Evolutionary conservation across 1,284 basidiomycete genomes (phyloP), one percentile per base, ranked within the genome.

Genomic region (Pisolithus thermaeus): DNA sequence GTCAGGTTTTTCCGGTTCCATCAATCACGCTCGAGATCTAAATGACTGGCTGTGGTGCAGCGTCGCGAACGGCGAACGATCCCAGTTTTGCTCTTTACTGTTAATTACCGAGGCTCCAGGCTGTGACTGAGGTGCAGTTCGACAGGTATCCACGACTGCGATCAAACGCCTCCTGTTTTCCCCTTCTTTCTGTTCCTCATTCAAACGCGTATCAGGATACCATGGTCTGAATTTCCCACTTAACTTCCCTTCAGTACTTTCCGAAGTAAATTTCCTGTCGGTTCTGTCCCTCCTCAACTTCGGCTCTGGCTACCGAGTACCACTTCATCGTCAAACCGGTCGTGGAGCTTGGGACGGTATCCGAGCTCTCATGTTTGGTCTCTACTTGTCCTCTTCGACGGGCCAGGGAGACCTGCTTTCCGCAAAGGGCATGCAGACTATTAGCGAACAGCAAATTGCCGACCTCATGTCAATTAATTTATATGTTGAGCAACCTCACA

Each of bases 341-440:
- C 79, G 87, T 36, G 90, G 90, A 23, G 87, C 89, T 56, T 91
- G 84, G 77, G 87, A 92, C 66, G 82, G 79, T 52, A 85, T 92
- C 59, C 78, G 85, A 46, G 83, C 81, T 2, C 76, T 93, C 46
- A 73, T 81, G 27, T 81, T 92, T 59, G 77, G 80, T 14, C 71
- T 88, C 58, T 90, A 85, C 66, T 75, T 93, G 57, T 75, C 81
- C 30, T 83, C 82, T 2, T 71, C 78, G 12, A 68, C 73, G 20
- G 76, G 73, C 27, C 79, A 79, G 56, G 75, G 69, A 6, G 79
- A 87, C 65, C 63, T 81, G n/a, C 72, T 92, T 25, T 81, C 83
- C 28, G 81, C 90, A 2, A 68, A 70, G 52, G 87, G 87, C 30
- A 81, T 92, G 75, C 68, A 72, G 53, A 60, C 61, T 7, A 73